Evolutionary conservation across 345 rosid species (phyloP).

Genomic region (Excoecaria agallocha): DNA sequence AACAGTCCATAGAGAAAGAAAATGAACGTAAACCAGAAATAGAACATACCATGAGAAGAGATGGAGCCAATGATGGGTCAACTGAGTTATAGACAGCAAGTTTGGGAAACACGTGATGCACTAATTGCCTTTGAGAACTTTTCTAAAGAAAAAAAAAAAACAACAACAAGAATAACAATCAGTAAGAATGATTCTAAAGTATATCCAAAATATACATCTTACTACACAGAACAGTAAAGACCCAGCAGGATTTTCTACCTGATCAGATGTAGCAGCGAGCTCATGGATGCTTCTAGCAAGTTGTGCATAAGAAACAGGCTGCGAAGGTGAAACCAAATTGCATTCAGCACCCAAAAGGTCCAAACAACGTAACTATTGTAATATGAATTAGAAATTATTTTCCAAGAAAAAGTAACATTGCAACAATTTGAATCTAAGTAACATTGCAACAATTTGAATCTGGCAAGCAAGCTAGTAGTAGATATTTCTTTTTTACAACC

Average conservation of each 20-base stretch:
- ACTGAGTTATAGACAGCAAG: conserved; percentile 98
- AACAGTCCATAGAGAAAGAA: not conserved
- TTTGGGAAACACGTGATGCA: conserved; percentile 91
- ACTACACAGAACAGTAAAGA: not conserved
- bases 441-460: not conserved
- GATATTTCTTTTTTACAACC: not conserved
- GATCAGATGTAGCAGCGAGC: conserved; percentile 93
- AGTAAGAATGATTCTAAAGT: not conserved
- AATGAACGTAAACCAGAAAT: not conserved
- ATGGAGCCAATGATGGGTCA: conserved; percentile 97
- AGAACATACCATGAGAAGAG: conserved; percentile 89
- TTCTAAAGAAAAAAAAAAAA: conserved; percentile 43
- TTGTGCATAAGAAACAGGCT: conserved; percentile 98
- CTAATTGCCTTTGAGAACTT: conserved; percentile 88
- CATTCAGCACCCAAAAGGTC: not conserved
- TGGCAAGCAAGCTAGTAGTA: not conserved
- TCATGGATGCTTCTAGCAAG: conserved; percentile 99
- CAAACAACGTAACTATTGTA: not conserved
- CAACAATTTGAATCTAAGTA: not conserved
- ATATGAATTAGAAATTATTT: not conserved
- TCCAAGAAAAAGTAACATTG: not conserved
- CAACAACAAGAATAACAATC: no score
- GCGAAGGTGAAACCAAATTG: conserved; percentile 16
- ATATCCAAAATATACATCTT: not conserved
- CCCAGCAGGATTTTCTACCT: conserved; percentile 41